Percentiles rank a stretch among this genome's conserved stretches.
Evolutionary conservation across 176 grass and related monocot species (phyloP).

Genomic region (Dendrocalamus sinicus): DNA sequence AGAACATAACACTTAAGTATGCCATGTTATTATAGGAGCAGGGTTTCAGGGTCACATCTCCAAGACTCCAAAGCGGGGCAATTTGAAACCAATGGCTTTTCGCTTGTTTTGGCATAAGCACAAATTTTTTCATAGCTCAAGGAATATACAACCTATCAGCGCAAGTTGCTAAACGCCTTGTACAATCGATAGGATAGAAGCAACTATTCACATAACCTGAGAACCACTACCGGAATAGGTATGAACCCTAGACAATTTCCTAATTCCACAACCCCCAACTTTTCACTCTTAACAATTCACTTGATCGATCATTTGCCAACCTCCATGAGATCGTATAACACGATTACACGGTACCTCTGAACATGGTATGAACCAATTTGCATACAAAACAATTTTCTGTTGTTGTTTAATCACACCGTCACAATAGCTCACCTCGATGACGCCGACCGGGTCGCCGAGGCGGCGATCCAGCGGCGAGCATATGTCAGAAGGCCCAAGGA

Average conservation of each 20-base stretch:
- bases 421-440: constrained; percentile 63
- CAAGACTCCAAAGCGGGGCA: background rate
- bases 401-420: background rate
- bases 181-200: constrained; percentile 10
- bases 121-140: background rate
- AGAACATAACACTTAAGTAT: background rate
- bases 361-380: background rate
- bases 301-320: background rate
- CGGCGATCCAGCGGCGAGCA: constrained; percentile 56
- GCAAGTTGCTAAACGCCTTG: background rate
- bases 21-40: background rate
- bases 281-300: background rate
- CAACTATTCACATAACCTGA: background rate
- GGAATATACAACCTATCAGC: background rate
- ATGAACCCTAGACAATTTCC: background rate
- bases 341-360: background rate
- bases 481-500: constrained; percentile 37
- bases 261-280: constrained; percentile 1
- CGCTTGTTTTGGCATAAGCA: background rate
- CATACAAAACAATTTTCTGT: background rate
- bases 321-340: background rate
- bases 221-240: background rate
- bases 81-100: background rate
- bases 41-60: background rate
- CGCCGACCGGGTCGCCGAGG: constrained; percentile 52